Base-by-base conservation (phyloP, 1,139 yeast species). In the Blastobotrys proliferans region DNA sequence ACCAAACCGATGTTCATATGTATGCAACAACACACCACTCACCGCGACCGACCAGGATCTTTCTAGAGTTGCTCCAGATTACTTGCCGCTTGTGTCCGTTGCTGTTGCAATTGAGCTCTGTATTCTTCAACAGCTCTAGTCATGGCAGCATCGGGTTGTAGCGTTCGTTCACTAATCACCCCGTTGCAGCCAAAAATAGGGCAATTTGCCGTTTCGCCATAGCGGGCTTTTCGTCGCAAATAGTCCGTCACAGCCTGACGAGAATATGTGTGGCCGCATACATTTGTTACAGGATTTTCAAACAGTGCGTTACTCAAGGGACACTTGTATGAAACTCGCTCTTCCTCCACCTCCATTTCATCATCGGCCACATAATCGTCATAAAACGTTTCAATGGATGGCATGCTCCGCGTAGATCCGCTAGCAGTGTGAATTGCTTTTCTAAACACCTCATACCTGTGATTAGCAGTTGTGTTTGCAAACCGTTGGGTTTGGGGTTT, bases 401-500 rank as follows among this genome's bases (percentile, higher is more conserved):
- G 60, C 53, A 50, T 43, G 6, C 47, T 50, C 31, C 52, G 52
- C 26, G 46, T 55, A 3, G 43, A 48, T 3, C 45, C 53, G 21
- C 54, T 55, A 13, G 47, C 38, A 9, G 17, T 46, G 44, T 53
- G 54, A 16, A 57, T 50, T 8, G 39, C 48, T 22, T 47, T 35
- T 14, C 57, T 46, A 35, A 53, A 54, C 21, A 31, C 45, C 51
- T 70, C 18, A 72, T 54, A 54, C 3, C 44, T 38, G 24, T 20
- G 11, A 6, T 13, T 13, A 17, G 32, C 18, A n/a, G 18, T n/a
- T n/a, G n/a, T 19, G 21, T 10, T 21, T n/a, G 11, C 10, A 18
- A 36, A 27, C 26, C 25, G 34, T 22, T 30, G 20, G 21, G 30
- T 28, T 16, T 27, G 20, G 26, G 26, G 26, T 8, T 22, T 5